Percentiles rank a stretch among this genome's conserved stretches.
These are phyloP conservation scores for Scytalidium lignicola DNA, from an alignment of 2,329 filamentous ascomycete genomes.

Conservation along the genomic window DNA sequence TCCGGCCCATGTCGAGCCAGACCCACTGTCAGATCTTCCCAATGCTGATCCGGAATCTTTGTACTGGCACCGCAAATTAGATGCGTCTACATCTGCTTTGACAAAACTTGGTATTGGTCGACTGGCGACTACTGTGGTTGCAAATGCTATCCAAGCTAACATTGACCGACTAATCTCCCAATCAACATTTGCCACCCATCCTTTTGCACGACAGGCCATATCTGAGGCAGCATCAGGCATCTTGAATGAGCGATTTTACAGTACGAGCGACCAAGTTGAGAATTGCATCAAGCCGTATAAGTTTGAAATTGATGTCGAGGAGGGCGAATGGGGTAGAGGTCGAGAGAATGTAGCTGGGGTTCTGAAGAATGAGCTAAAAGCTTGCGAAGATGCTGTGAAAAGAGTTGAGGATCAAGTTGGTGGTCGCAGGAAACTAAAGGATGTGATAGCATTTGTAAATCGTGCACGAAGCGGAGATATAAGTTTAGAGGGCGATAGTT, in stretches of 20 bases:
- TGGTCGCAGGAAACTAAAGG: constrained; percentile 76
- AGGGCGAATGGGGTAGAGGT: constrained; percentile 80
- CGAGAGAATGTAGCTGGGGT: constrained; percentile 76
- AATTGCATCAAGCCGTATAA: constrained; percentile 99
- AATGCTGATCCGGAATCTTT: constrained; percentile 79
- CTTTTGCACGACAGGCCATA: constrained; percentile 90
- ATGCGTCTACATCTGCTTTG: constrained; percentile 82
- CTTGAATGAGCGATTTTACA: constrained; percentile 90
- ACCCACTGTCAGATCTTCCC: constrained; percentile 72
- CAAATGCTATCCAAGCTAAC: constrained; percentile 78
- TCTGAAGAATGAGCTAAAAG: constrained; percentile 80
- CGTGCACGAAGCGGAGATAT: constrained; percentile 83
- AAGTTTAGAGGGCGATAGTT: constrained; percentile 74
- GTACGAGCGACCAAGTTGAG: constrained; percentile 95
- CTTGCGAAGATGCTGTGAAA: constrained; percentile 75
- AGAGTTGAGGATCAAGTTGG: constrained; percentile 72
- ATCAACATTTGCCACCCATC: constrained; percentile 84
- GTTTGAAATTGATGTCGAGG: constrained; percentile 92
- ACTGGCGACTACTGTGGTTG: constrained; percentile 85
- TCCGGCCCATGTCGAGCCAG: constrained; percentile 58
- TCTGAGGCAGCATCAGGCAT: constrained; percentile 85
- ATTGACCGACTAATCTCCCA: constrained; percentile 72
- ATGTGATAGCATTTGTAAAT: constrained; percentile 89
- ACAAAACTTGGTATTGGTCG: constrained; percentile 93
- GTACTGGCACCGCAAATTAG: constrained; percentile 92